These are phyloP conservation scores for Gastrolobium villosum DNA, from an alignment of 306 rosid genomes.

Conservation along the genomic window DNA sequence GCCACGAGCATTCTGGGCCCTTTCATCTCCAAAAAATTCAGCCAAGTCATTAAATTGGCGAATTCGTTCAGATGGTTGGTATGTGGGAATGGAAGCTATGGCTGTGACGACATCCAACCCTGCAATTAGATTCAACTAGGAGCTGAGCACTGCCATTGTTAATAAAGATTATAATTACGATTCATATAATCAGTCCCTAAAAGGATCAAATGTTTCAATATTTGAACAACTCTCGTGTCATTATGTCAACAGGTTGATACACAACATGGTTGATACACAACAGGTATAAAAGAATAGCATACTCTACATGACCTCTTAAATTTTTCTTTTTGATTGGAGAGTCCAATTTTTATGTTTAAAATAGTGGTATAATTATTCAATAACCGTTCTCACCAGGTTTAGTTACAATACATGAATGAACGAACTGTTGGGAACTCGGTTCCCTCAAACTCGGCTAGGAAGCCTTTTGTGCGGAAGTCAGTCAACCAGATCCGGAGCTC, in stretches of 20 bases:
- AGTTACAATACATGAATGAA: too few relatives aligned
- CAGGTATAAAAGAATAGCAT: too few relatives aligned
- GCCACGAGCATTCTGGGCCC: constrained; percentile 90
- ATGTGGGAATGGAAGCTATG: constrained; percentile 84
- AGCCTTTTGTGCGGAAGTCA: too few relatives aligned
- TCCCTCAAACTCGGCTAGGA: too few relatives aligned
- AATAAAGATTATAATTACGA: background rate
- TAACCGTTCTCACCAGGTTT: too few relatives aligned
- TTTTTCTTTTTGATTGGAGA: too few relatives aligned
- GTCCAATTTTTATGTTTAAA: too few relatives aligned
- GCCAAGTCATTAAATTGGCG: constrained; percentile 92
- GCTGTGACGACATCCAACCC: constrained; percentile 90
- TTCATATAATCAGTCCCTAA: background rate
- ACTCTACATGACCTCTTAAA: background rate
- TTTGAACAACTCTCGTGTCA: constrained; percentile 24
- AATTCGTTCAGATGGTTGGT: constrained; percentile 80
- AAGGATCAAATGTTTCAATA: constrained; percentile 14
- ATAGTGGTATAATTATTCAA: too few relatives aligned
- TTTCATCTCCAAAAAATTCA: constrained; percentile 82
- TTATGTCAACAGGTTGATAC: background rate
- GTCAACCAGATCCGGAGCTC: too few relatives aligned
- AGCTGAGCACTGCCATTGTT: constrained; percentile 39
- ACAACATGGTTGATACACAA: constrained; percentile 13
- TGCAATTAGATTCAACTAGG: constrained; percentile 50
- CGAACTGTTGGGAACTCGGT: too few relatives aligned